Conservation (phyloP, 176 grass and related monocot species). For the Aechmea fasciata region DNA sequence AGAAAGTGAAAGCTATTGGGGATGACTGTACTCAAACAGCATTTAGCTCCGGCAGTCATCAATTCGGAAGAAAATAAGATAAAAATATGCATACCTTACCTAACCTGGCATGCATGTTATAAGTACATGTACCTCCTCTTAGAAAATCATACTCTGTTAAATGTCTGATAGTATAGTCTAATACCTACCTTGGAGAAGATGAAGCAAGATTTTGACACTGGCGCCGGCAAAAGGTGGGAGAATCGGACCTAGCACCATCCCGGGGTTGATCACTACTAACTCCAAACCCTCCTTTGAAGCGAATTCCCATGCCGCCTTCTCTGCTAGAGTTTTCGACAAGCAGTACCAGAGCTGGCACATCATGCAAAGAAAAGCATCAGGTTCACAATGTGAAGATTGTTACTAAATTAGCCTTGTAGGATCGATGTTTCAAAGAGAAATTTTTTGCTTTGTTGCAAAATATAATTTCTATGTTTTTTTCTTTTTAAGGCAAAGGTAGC, state of each 20-base stretch:
- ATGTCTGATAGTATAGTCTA: background rate
- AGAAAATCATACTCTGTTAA: background rate
- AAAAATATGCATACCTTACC: no score
- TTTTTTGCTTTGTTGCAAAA: no score
- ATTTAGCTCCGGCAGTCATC: no score
- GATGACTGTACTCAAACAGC: no score
- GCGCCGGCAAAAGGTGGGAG: constrained; percentile 12
- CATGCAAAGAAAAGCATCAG: background rate
- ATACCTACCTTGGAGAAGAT: constrained; percentile 12
- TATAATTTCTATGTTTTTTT: no score
- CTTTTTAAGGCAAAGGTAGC: no score
- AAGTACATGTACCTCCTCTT: no score
- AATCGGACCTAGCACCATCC: constrained; percentile 32
- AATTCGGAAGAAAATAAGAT: no score
- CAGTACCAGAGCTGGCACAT: constrained; percentile 35
- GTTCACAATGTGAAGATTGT: background rate
- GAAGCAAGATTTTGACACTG: background rate
- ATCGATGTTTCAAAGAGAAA: background rate
- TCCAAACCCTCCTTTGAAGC: constrained; percentile 30
- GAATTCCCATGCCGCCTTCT: constrained; percentile 48
- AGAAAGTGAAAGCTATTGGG: no score
- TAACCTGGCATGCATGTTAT: no score
- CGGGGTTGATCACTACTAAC: constrained; percentile 42
- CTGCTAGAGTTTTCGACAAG: constrained; percentile 52
- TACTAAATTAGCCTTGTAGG: background rate